Base-by-base conservation (phyloP, 306 rosid genomes). In the Rosa persica region DNA sequence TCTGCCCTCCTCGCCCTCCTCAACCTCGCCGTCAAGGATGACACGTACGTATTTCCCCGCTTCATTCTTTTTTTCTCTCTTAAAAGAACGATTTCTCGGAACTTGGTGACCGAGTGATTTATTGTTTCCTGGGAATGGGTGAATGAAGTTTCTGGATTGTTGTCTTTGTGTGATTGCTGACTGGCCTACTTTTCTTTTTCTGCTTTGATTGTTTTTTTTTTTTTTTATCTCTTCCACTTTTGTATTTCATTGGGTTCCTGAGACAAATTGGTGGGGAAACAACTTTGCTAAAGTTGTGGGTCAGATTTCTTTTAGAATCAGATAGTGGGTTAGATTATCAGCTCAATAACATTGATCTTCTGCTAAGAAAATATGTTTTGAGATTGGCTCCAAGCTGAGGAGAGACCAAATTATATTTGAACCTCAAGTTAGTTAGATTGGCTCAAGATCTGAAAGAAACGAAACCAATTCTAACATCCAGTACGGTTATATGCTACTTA, bases 11-110 rank as follows among this genome's bases (percentile, higher is more conserved):
- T 92, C 61, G 98, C 98, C 9, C 88, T 95, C 80, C 97, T 95
- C 75, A 95, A 95, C 79, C 98, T 95, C 72, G 98, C 98, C 84
- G 98, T 95, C 76, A 89, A 93, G 66, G 98, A 95, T 72, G 98
- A 95, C 77, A 89, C 88, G 98, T 95, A 88, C 22, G 36, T 2
- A n/a, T n/a, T n/a, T n/a, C n/a, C n/a, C n/a, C n/a, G 51, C 49
- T 40, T 30, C 55, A 67, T 49, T 42, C 71, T 13, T 42, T 40
- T 20, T 34, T 23, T 8, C 23, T 15, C 36, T 57, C 2, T 19
- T 42, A 15, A 2, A 20, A 43, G 17, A 17, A 47, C 0, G 7
- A 38, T 27, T 2, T 4, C 27, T 13, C 46, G 4, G 6, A 69
- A 68, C 17, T 65, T 17, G n/a, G 47, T 19, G 60, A 20, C 7